These are phyloP conservation scores for Jackrogersella minutella DNA, from an alignment of 495 filamentous ascomycete species.

Conservation along the genomic window DNA sequence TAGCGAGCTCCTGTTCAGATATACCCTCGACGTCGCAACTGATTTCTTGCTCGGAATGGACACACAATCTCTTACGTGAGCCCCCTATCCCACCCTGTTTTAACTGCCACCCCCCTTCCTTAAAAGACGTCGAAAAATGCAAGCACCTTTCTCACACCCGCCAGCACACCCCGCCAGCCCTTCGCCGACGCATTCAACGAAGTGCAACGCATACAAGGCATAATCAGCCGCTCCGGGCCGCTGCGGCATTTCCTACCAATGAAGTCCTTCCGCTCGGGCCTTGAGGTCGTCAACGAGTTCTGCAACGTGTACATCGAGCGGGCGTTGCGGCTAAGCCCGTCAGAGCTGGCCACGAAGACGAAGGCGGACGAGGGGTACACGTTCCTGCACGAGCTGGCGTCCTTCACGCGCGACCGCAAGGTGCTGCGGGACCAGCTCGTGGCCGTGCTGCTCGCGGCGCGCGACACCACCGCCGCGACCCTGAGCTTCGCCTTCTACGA, in stretches of 20 bases:
- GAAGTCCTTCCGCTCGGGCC: slow-evolving; percentile 63
- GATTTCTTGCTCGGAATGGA: slow-evolving; percentile 86
- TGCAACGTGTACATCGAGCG: slow-evolving; percentile 76
- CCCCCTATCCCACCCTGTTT: background rate
- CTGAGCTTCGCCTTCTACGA: slow-evolving; percentile 64
- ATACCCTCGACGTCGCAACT: slow-evolving; percentile 82
- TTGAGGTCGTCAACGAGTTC: slow-evolving; percentile 76
- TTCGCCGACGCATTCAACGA: slow-evolving; percentile 81
- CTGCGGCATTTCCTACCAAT: slow-evolving; percentile 64
- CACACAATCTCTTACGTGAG: slow-evolving; percentile 69
- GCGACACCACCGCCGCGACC: slow-evolving; percentile 61
- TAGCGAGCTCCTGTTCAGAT: slow-evolving; percentile 76
- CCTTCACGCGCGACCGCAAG: slow-evolving; percentile 45
- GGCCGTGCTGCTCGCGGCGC: slow-evolving; percentile 66
- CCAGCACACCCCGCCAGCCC: slow-evolving; percentile 50
- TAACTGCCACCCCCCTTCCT: background rate
- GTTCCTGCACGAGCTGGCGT: slow-evolving; percentile 46
- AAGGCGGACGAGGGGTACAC: slow-evolving; percentile 21
- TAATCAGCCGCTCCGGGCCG: slow-evolving; percentile 65
- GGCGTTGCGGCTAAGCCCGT: slow-evolving; percentile 66
- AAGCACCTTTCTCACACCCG: slow-evolving; percentile 3
- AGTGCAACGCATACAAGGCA: slow-evolving; percentile 72
- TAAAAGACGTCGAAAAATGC: slow-evolving; percentile 8
- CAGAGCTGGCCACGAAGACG: slow-evolving; percentile 66
- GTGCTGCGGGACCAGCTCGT: slow-evolving; percentile 56